Evolutionary conservation across 768 basidiomycete species (phyloP), one percentile per base, ranked within the genome.

Genomic region (Kwoniella heveanensis): DNA sequence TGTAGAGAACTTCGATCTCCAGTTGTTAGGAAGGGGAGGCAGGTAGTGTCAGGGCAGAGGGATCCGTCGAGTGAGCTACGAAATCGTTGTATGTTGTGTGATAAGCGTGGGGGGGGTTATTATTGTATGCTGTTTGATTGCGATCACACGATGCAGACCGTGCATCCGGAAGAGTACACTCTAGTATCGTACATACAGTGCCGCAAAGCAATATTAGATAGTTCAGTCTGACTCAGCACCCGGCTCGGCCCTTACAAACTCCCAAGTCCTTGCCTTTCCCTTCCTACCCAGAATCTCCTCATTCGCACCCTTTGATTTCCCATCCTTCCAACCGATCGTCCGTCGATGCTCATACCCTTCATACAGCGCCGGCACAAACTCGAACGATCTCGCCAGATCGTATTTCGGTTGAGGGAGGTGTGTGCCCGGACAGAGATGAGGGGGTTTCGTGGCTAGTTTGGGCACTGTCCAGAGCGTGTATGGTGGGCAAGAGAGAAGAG

Each of bases 261-360:
- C 90, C 91, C 92, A 94, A 66, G 90, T 92, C 64, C 90, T 83
- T 68, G 92, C 89, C 70, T 62, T 63, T 88, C 90, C 51, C 87
- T 90, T 67, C 59, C 76, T 58, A 44, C 72, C 68, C 46, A 66
- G 17, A 39, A 77, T 77, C 86, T 86, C 37, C 86, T 89, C 13
- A 86, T 90, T 81, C 79, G 88, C 26, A 85, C 86, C 44, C 82
- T 85, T 27, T 86, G 88, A 74, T 85, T 85, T 0, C 78, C 90
- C 77, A 85, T 83, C 82, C 85, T 91, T 81, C 65, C 74, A 82
- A 5, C 94, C 94, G 73, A 92, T 89, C 2, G 95, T 96, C 87
- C 95, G 89, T n/a, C 91, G 83, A 77, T 98, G 95, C 70, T 88
- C 88, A 71, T 97, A 98, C 0, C 91, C 92, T 52, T 85, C 85